These are phyloP conservation scores for Leucocoprinus birnbaumii DNA, from an alignment of 768 basidiomycete genomes.

Conservation along the genomic window DNA sequence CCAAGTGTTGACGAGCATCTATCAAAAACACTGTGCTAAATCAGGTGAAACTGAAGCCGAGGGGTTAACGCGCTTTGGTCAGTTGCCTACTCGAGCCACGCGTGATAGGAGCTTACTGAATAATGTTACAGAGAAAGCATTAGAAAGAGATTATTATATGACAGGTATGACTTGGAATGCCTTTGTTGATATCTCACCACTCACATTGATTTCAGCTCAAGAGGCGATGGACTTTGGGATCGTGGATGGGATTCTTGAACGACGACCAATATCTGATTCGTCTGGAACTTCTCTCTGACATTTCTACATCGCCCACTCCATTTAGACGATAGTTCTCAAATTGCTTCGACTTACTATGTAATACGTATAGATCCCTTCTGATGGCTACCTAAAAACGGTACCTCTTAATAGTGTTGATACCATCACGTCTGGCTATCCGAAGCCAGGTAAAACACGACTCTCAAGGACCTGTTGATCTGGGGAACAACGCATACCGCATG, in stretches of 20 bases:
- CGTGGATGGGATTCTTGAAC: conserved; percentile 86
- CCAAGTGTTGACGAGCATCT: conserved; percentile 80
- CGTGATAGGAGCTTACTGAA: conserved; percentile 13
- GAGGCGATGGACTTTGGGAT: conserved; percentile 92
- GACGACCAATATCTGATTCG: conserved; percentile 52
- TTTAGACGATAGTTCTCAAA: conserved; percentile 6
- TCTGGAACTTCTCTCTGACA: conserved; percentile 7
- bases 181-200: conserved; percentile 18
- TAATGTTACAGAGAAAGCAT: conserved; percentile 67
- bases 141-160: conserved; percentile 97
- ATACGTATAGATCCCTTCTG: background rate
- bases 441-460: background rate
- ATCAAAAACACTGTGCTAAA: conserved; percentile 80
- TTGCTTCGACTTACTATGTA: background rate
- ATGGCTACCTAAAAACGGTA: background rate
- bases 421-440: background rate
- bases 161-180: conserved; percentile 50
- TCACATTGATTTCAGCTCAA: conserved; percentile 48
- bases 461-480: background rate
- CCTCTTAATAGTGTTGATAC: background rate
- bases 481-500: background rate
- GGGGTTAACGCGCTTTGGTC: conserved; percentile 79
- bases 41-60: conserved; percentile 60
- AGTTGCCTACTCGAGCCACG: conserved; percentile 21
- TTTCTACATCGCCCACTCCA: conserved; percentile 5